Conservation (phyloP, 202 grass and related monocot genomes). For the Musa balbisiana region DNA sequence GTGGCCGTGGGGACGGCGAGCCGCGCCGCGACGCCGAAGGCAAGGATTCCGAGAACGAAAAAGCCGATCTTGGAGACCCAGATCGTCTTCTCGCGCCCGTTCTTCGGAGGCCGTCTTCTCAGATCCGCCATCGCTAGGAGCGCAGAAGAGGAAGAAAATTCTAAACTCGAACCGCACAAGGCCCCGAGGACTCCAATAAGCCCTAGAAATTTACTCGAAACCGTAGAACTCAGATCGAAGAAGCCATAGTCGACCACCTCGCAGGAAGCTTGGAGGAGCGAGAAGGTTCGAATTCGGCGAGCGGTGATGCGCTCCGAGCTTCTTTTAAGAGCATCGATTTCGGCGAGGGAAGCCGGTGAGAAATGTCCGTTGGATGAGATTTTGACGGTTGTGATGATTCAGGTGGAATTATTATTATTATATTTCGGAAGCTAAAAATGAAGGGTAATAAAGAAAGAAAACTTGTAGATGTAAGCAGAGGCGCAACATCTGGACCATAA, state of each 20-base stretch:
- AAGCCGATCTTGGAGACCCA: slow-evolving; percentile 1
- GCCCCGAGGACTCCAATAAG: background rate
- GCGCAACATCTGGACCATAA: too few relatives aligned
- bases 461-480: too few relatives aligned
- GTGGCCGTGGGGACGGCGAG: background rate
- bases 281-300: background rate
- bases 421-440: too few relatives aligned
- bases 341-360: too few relatives aligned
- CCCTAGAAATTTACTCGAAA: background rate
- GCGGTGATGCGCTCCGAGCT: background rate
- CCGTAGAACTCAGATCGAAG: background rate
- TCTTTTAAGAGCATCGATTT: too few relatives aligned
- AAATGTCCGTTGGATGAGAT: too few relatives aligned
- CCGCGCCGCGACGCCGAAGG: background rate
- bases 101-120: background rate
- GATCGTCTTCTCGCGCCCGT: background rate
- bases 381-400: too few relatives aligned
- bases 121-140: background rate
- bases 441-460: too few relatives aligned
- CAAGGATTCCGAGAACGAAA: slow-evolving; percentile 3
- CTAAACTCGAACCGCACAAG: background rate
- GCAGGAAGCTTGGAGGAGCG: background rate
- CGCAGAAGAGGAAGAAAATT: background rate
- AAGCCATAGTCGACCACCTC: background rate
- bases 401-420: too few relatives aligned